phyloP scores from a whole-genome alignment of 169 alveolate species.

The Plasmodium coatneyi region DNA sequence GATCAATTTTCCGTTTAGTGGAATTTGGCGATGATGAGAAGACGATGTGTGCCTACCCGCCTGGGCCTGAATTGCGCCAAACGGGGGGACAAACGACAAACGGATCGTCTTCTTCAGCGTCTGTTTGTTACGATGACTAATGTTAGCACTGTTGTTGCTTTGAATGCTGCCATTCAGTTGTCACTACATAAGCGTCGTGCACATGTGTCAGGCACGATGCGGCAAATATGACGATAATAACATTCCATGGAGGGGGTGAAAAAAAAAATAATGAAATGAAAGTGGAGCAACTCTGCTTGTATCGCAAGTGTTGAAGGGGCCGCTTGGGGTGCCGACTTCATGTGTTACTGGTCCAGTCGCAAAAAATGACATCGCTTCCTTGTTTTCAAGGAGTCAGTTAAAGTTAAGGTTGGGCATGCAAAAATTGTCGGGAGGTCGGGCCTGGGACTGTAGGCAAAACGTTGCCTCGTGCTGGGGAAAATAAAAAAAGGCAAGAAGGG shows the following conservation, averaged over 20 bases:
- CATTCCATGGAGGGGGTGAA: not conserved
- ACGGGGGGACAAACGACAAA: slow-evolving; percentile 6
- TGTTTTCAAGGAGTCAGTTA: not conserved
- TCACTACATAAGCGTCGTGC: not conserved
- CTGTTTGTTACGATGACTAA: not conserved
- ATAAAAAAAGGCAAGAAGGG: not conserved
- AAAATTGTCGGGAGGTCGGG: not conserved
- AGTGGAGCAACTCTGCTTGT: not conserved
- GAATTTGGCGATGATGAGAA: not conserved
- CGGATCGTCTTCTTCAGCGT: not conserved
- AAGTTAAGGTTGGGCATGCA: not conserved
- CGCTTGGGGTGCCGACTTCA: not conserved
- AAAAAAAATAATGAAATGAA: not conserved
- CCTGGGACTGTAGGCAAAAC: not conserved
- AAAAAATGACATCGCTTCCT: not conserved
- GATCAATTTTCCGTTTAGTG: not conserved
- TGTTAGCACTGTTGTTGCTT: not conserved
- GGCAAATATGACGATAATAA: not conserved
- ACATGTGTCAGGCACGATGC: not conserved
- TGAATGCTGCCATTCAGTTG: not conserved
- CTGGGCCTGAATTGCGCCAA: not conserved
- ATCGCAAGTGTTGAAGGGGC: not conserved
- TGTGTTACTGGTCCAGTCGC: not conserved
- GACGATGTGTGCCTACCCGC: not conserved
- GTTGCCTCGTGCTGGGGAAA: not conserved